A percentile compares a stretch with the other conserved stretches of the same genome.
These are phyloP conservation scores for Glutinoglossum americanum DNA, from an alignment of 495 filamentous ascomycete genomes.

Conservation along the genomic window DNA sequence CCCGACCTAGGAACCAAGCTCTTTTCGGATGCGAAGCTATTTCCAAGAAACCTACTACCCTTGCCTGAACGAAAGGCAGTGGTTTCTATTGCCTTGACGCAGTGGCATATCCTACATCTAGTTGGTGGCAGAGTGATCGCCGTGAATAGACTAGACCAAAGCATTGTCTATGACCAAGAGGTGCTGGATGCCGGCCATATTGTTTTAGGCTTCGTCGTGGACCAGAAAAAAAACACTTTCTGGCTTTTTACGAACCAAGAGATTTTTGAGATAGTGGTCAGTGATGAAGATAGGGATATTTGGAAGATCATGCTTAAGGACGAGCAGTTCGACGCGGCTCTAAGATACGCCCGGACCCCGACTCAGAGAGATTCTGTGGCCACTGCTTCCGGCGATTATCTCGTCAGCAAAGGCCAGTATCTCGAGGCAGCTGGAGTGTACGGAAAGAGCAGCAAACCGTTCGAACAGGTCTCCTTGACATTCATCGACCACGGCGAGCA, in stretches of 20 bases:
- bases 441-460: slow-evolving; percentile 86
- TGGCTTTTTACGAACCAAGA: slow-evolving; percentile 84
- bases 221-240: slow-evolving; percentile 82
- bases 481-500: slow-evolving; percentile 79
- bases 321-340: slow-evolving; percentile 70
- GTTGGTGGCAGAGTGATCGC: slow-evolving; percentile 63
- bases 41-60: slow-evolving; percentile 49
- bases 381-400: slow-evolving; percentile 70
- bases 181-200: slow-evolving; percentile 65
- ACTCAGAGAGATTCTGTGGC: slow-evolving; percentile 75
- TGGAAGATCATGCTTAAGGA: slow-evolving; percentile 78
- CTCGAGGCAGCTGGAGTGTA: slow-evolving; percentile 74
- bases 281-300: slow-evolving; percentile 76
- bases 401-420: slow-evolving; percentile 58
- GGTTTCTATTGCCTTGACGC: slow-evolving; percentile 62
- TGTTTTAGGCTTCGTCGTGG: slow-evolving; percentile 59
- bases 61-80: slow-evolving; percentile 42
- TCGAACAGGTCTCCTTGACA: slow-evolving; percentile 80
- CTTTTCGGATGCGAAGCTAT: slow-evolving; percentile 48
- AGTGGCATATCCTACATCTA: slow-evolving; percentile 80
- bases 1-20: slow-evolving; percentile 41
- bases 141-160: slow-evolving; percentile 66
- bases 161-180: slow-evolving; percentile 63
- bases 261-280: slow-evolving; percentile 81
- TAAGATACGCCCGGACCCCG: slow-evolving; percentile 50